Evolutionary conservation across 495 filamentous ascomycete species (phyloP).

Genomic region (Neurospora pannonica): DNA sequence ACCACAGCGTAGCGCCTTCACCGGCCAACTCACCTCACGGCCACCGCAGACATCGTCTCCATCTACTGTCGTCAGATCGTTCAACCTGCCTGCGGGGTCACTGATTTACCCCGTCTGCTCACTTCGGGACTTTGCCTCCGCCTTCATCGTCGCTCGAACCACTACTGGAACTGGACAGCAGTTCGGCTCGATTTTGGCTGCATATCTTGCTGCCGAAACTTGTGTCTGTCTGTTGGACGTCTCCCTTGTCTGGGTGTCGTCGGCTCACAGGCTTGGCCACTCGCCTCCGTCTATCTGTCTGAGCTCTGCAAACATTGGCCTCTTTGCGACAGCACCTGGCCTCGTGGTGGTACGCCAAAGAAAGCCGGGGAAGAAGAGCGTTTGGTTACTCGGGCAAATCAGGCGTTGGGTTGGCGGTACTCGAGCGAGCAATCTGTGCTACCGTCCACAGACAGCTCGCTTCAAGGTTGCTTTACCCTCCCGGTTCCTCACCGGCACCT

Average conservation of each 20-base stretch:
- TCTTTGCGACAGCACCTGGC: not conserved
- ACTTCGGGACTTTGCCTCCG: not conserved
- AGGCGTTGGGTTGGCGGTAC: slow-evolving; percentile 14
- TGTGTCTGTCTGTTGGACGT: not conserved
- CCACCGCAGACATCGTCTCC: not conserved
- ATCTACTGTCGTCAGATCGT: not conserved
- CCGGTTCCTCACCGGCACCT: slow-evolving; percentile 5
- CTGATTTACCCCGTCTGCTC: not conserved
- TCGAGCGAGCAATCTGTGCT: slow-evolving; percentile 11
- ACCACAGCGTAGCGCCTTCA: not conserved
- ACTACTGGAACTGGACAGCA: not conserved
- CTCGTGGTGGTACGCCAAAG: not conserved
- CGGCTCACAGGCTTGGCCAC: not conserved
- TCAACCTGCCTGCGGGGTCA: not conserved
- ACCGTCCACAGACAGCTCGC: slow-evolving; percentile 1
- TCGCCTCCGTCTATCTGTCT: not conserved
- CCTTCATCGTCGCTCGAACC: not conserved
- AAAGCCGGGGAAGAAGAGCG: not conserved
- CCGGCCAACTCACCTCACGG: not conserved
- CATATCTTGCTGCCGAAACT: not conserved
- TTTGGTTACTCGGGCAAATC: not conserved
- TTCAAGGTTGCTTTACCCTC: slow-evolving; percentile 4
- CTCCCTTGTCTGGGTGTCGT: not conserved
- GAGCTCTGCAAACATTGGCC: not conserved
- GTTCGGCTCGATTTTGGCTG: not conserved